Evolutionary conservation across 2,329 filamentous ascomycete genomes (phyloP).

Genomic region (Trichoderma koningiopsis): DNA sequence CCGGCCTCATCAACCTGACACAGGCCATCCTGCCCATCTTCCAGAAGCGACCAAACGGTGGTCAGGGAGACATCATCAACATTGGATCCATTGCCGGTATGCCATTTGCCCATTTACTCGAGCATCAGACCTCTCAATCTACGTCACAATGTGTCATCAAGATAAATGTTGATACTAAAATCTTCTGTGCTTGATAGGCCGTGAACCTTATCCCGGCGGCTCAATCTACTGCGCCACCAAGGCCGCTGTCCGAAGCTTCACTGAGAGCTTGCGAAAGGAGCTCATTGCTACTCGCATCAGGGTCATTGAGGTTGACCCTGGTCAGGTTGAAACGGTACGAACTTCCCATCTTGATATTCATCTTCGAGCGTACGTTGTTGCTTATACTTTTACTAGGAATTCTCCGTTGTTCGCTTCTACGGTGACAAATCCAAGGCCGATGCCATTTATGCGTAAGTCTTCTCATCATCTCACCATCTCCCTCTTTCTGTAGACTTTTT

Average conservation of each 20-base stretch:
- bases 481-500: background rate
- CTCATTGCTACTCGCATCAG: slow-evolving; percentile 78
- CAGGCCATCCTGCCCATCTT: slow-evolving; percentile 85
- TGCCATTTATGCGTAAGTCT: slow-evolving; percentile 77
- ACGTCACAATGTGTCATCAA: background rate
- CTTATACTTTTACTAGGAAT: slow-evolving; percentile 58
- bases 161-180: background rate
- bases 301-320: slow-evolving; percentile 86
- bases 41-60: slow-evolving; percentile 72
- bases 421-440: slow-evolving; percentile 89
- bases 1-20: slow-evolving; percentile 93
- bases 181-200: slow-evolving; percentile 43
- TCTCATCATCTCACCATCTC: slow-evolving; percentile 26
- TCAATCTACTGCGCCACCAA: slow-evolving; percentile 94
- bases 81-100: slow-evolving; percentile 83
- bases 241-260: slow-evolving; percentile 83
- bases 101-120: background rate
- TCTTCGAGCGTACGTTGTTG: background rate
- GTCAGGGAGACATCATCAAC: slow-evolving; percentile 92
- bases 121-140: background rate
- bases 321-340: slow-evolving; percentile 83
- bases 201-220: slow-evolving; percentile 82
- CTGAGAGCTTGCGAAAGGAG: slow-evolving; percentile 79
- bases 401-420: slow-evolving; percentile 83
- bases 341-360: slow-evolving; percentile 32